A percentile compares a stretch with the other conserved stretches of the same genome.
Evolutionary conservation across 2,329 filamentous ascomycete species (phyloP).

Genomic region (Hymenoscyphus linearis): DNA sequence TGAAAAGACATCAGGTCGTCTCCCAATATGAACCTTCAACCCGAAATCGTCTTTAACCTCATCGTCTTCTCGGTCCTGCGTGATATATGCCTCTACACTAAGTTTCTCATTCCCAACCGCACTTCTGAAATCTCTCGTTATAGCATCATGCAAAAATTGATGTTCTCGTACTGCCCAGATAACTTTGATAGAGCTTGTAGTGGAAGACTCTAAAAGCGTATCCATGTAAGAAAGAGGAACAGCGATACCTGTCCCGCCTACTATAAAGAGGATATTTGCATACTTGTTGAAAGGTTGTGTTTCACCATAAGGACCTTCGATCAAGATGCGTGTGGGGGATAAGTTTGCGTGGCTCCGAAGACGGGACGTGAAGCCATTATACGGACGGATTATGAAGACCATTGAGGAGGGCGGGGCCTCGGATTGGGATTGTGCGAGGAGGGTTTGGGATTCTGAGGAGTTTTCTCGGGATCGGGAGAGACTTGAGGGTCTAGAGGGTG

Average conservation of each 20-base stretch:
- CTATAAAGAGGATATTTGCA: constrained; percentile 38
- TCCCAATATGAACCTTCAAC: neutral
- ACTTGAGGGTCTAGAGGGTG: neutral
- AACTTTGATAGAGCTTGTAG: constrained; percentile 26
- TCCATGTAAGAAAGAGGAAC: constrained; percentile 38
- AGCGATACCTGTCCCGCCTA: constrained; percentile 42
- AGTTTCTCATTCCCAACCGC: neutral
- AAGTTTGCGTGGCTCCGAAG: constrained; percentile 26
- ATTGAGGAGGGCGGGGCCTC: constrained; percentile 23
- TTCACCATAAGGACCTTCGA: constrained; percentile 43
- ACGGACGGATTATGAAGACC: constrained; percentile 42
- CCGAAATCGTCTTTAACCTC: neutral
- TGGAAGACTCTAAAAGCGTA: constrained; percentile 36
- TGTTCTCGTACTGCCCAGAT: constrained; percentile 42
- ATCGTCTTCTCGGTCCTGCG: neutral
- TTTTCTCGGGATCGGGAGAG: neutral
- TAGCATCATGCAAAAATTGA: constrained; percentile 34
- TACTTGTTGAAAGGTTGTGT: constrained; percentile 35
- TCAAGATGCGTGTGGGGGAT: constrained; percentile 33
- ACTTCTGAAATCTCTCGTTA: constrained; percentile 32
- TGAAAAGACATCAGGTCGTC: neutral
- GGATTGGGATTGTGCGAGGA: neutral
- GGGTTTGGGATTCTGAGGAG: constrained; percentile 26
- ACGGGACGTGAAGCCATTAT: constrained; percentile 40
- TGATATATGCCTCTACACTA: neutral